Evolutionary conservation across 2,329 filamentous ascomycete genomes (phyloP).

Genomic region (Tricladium varicosporioides): DNA sequence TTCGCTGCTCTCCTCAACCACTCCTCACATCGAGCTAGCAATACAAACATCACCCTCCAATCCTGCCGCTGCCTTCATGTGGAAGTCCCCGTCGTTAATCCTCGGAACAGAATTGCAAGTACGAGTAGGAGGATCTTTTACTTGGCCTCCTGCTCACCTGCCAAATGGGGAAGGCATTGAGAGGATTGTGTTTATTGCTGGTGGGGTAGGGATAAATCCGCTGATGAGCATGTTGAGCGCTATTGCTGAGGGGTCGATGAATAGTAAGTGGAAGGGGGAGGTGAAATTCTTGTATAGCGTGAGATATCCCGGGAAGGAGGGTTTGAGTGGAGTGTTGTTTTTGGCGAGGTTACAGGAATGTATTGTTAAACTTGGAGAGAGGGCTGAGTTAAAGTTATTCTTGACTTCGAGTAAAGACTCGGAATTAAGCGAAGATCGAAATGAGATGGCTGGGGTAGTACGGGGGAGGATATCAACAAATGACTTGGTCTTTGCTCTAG

Average conservation of each 20-base stretch:
- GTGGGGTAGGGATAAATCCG: constrained; percentile 36
- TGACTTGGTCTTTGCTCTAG: constrained; percentile 43
- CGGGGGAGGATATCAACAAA: constrained; percentile 42
- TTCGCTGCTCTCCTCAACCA: constrained; percentile 37
- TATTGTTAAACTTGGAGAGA: constrained; percentile 39
- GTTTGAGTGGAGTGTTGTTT: constrained; percentile 46
- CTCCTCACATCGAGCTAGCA: constrained; percentile 46
- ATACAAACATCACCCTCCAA: constrained; percentile 71
- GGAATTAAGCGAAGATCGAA: constrained; percentile 11
- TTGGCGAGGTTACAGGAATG: constrained; percentile 45
- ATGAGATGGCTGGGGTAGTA: constrained; percentile 31
- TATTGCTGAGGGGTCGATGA: not conserved
- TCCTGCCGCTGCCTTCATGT: constrained; percentile 74
- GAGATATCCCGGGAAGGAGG: constrained; percentile 30
- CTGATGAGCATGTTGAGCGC: constrained; percentile 32
- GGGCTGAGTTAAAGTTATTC: constrained; percentile 46
- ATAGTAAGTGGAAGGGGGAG: constrained; percentile 6
- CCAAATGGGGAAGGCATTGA: constrained; percentile 41
- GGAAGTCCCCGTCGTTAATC: constrained; percentile 56
- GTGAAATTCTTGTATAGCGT: constrained; percentile 26
- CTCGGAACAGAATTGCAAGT: constrained; percentile 59
- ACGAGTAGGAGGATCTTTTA: constrained; percentile 77
- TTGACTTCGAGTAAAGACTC: constrained; percentile 25
- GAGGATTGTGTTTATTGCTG: constrained; percentile 64
- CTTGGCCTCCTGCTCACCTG: constrained; percentile 61